Evolutionary conservation across 2,329 filamentous ascomycete species (phyloP).

Genomic region (Neurospora crassa): DNA sequence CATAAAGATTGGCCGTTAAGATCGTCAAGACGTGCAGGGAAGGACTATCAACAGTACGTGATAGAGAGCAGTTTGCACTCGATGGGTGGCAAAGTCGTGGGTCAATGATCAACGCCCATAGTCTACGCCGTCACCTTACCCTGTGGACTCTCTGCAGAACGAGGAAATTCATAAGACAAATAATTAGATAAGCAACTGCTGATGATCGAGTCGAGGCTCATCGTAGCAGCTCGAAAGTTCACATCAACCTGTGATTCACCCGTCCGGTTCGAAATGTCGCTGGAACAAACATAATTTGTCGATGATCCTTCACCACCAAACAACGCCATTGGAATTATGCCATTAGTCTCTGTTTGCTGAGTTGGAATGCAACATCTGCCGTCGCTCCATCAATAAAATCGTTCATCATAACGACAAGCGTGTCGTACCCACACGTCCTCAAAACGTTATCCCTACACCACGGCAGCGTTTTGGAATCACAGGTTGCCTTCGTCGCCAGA

Average conservation of each 20-base stretch:
- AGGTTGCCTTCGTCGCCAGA: conserved; percentile 38
- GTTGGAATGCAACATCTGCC: conserved; percentile 32
- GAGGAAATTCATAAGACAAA: not conserved
- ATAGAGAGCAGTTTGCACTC: not conserved
- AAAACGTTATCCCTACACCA: conserved; percentile 33
- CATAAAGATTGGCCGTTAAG: not conserved
- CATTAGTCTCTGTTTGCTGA: conserved; percentile 28
- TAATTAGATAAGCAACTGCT: not conserved
- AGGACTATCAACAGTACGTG: not conserved
- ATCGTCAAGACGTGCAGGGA: not conserved
- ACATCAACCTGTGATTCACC: not conserved
- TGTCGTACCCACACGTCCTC: conserved; percentile 26
- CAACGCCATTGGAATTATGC: not conserved
- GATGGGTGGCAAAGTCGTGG: not conserved
- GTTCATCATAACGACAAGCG: conserved; percentile 38
- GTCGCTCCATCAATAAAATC: conserved; percentile 43
- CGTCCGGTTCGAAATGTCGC: not conserved
- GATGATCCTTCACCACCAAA: not conserved
- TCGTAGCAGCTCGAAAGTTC: not conserved
- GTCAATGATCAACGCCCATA: not conserved
- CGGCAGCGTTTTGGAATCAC: conserved; percentile 37
- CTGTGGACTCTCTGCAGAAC: not conserved
- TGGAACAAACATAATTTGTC: not conserved
- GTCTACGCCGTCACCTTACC: not conserved
- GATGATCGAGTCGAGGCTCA: not conserved